A percentile compares a stretch with the other conserved stretches of the same genome.
These are phyloP conservation scores for Collybia sp. DNA, from an alignment of 768 basidiomycete species.

Conservation along the genomic window DNA sequence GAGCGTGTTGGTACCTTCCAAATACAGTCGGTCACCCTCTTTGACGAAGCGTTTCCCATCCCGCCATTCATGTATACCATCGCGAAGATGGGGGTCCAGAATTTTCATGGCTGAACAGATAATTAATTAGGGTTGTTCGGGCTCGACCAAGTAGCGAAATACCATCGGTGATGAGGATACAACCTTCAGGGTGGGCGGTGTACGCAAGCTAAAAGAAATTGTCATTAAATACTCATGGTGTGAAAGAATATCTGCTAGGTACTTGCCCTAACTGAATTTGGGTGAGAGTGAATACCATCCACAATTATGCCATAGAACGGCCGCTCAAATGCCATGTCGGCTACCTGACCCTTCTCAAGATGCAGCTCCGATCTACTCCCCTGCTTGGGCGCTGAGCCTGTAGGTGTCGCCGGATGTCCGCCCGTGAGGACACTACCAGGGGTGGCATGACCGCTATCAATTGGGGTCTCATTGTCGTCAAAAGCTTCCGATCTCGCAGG, in stretches of 20 bases:
- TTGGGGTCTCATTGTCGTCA: slow-evolving; percentile 35
- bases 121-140: background rate
- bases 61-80: slow-evolving; percentile 87
- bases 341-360: slow-evolving; percentile 44
- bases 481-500: slow-evolving; percentile 44
- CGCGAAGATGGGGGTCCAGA: slow-evolving; percentile 77
- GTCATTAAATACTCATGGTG: slow-evolving; percentile 1
- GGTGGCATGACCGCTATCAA: background rate
- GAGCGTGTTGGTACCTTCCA: slow-evolving; percentile 84
- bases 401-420: slow-evolving; percentile 13
- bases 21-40: slow-evolving; percentile 72
- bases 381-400: slow-evolving; percentile 1
- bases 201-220: slow-evolving; percentile 62
- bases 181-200: slow-evolving; percentile 76
- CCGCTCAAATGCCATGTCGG: slow-evolving; percentile 52
- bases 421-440: slow-evolving; percentile 15
- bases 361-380: slow-evolving; percentile 29
- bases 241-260: slow-evolving; percentile 2
- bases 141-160: slow-evolving; percentile 10
- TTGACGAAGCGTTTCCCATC: slow-evolving; percentile 79
- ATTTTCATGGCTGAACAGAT: slow-evolving; percentile 72
- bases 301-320: slow-evolving; percentile 90
- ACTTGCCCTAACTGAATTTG: slow-evolving; percentile 81
- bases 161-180: slow-evolving; percentile 91
- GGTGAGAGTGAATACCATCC: slow-evolving; percentile 89